These are phyloP conservation scores for Trametes pubescens DNA, from an alignment of 1,284 basidiomycete species.

Conservation along the genomic window DNA sequence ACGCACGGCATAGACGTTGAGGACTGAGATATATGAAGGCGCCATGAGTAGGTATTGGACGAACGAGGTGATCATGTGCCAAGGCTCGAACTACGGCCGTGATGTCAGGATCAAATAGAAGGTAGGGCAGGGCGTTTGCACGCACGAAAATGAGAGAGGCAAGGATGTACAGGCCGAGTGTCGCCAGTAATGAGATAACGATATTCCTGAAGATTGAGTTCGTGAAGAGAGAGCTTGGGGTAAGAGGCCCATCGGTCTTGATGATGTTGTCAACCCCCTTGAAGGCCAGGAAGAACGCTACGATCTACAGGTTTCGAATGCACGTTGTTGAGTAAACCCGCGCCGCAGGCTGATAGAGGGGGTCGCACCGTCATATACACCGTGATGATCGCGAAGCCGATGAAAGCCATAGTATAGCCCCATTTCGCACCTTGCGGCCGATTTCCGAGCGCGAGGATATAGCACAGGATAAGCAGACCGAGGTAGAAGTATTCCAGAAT, in stretches of 20 bases:
- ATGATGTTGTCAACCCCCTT: slow-evolving; percentile 76
- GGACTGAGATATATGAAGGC: slow-evolving; percentile 91
- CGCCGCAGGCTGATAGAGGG: slow-evolving; percentile 21
- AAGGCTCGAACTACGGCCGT: slow-evolving; percentile 76
- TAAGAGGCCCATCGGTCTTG: slow-evolving; percentile 55
- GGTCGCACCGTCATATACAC: slow-evolving; percentile 87
- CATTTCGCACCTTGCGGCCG: slow-evolving; percentile 89
- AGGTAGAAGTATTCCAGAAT: slow-evolving; percentile 90
- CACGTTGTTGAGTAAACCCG: slow-evolving; percentile 4
- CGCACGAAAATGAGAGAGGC: slow-evolving; percentile 86
- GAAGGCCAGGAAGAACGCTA: slow-evolving; percentile 83
- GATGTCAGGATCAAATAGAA: slow-evolving; percentile 11
- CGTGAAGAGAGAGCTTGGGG: slow-evolving; percentile 65
- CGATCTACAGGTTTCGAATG: slow-evolving; percentile 54
- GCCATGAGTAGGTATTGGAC: slow-evolving; percentile 92
- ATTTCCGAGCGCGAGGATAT: slow-evolving; percentile 92
- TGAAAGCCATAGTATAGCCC: slow-evolving; percentile 82
- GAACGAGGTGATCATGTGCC: slow-evolving; percentile 96
- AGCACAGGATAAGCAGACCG: slow-evolving; percentile 88
- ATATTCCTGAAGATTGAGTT: slow-evolving; percentile 88
- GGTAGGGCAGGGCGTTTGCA: slow-evolving; percentile 28
- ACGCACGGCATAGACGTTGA: slow-evolving; percentile 88
- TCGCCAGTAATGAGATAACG: slow-evolving; percentile 85
- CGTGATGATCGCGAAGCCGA: slow-evolving; percentile 90
- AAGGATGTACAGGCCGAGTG: slow-evolving; percentile 85